Evolutionary conservation across 352 stramenopile genomes (phyloP), one percentile per base, ranked within the genome.

Genomic region (Globisporangium nunn): DNA sequence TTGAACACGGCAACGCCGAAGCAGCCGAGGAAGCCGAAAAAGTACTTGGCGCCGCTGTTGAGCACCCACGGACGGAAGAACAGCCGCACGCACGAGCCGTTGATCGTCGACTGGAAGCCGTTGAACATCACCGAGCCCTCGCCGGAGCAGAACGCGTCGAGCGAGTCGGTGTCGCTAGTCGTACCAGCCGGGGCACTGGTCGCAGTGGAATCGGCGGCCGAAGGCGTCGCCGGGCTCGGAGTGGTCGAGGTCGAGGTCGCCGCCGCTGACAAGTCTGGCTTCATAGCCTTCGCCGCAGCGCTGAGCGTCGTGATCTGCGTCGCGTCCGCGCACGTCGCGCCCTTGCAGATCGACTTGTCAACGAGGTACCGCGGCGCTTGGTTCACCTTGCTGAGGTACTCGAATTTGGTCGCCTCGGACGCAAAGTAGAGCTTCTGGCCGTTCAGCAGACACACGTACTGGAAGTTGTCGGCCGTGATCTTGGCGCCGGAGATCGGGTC

Each of bases 361-460:
- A 93, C 83, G 15, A 72, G 53, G 35, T 81, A 71, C 30, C 81
- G 75, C 7, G 72, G 69, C 51, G 70, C 35, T 23, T 71, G 63
- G 62, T 84, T 85, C 31, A 91, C 72, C 37, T 72, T 81, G 45
- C 48, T 58, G 10, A 89, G 57, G 67, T 91, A 93, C 59, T 69
- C 51, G 50, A 78, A 74, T 66, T 86, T 87, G 54, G 68, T 87
- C 29, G 58, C 61, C 52, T 87, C 70, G 23, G 81, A 89, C 31
- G 77, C 72, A 56, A 93, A 93, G 70, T 91, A 93, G 54, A 93
- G 78, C 70, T 91, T 93, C 67, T 93, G 83, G 54, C 77, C 83
- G 41, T 87, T 87, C 10, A 56, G 62, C 29, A 93, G 57, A 59
- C 83, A 93, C 33, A 91, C 70, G 48, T 78, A 87, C 44, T 85